Percentiles rank a stretch among this genome's conserved stretches.
These are phyloP conservation scores for Cyberlindnera suaveolens DNA, from an alignment of 805 yeast genomes.

Conservation along the genomic window DNA sequence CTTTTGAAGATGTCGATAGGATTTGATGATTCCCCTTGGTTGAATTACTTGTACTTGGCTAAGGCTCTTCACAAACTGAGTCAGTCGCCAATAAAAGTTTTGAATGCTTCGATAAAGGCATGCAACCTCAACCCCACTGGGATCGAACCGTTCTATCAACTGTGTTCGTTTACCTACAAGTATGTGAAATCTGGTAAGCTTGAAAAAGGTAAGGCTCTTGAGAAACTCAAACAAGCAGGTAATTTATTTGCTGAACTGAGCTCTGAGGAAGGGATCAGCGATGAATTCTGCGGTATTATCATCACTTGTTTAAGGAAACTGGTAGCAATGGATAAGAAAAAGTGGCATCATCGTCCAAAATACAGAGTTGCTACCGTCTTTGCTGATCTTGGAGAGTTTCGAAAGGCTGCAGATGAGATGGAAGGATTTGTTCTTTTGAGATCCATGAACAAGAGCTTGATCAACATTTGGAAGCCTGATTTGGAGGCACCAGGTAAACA, in stretches of 20 bases:
- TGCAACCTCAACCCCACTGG: constrained; percentile 34
- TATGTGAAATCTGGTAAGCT: constrained; percentile 35
- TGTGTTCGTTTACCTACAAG: constrained; percentile 56
- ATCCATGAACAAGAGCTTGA: constrained; percentile 61
- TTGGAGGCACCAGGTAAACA: constrained; percentile 90
- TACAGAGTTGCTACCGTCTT: constrained; percentile 63
- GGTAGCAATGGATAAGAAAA: constrained; percentile 61
- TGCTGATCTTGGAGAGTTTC: constrained; percentile 42
- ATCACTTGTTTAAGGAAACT: constrained; percentile 43
- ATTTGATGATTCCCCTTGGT: constrained; percentile 51
- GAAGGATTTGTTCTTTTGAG: constrained; percentile 56
- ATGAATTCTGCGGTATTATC: constrained; percentile 31
- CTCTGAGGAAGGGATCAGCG: constrained; percentile 15
- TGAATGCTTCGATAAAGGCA: constrained; percentile 39
- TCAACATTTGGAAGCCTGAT: constrained; percentile 92
- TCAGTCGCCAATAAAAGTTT: constrained; percentile 26
- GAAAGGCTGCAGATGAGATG: constrained; percentile 60
- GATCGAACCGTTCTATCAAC: constrained; percentile 73
- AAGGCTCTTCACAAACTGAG: constrained; percentile 51
- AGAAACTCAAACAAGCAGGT: constrained; percentile 29
- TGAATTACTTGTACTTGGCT: constrained; percentile 47
- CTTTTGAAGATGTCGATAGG: constrained; percentile 43
- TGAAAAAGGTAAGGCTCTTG: constrained; percentile 31
- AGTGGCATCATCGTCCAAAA: constrained; percentile 87
- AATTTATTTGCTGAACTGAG: constrained; percentile 15